Conservation (phyloP, 305 asterid genomes). For the Fraxinus greggii region DNA sequence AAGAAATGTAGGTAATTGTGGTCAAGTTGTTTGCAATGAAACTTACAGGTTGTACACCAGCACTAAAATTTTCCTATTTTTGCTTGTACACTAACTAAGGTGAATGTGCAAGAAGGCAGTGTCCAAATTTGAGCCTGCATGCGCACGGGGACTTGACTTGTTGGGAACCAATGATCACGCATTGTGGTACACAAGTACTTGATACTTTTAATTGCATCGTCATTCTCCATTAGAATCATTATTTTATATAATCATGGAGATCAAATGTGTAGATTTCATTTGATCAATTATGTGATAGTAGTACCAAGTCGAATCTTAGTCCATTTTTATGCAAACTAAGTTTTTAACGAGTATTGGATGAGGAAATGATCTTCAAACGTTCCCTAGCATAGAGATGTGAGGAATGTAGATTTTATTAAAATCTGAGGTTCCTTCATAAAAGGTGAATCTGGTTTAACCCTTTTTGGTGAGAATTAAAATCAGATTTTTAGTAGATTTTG, state of each 20-base stretch:
- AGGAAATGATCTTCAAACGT: neutral
- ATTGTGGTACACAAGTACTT: neutral
- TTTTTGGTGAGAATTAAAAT: too few relatives aligned
- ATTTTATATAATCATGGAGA: neutral
- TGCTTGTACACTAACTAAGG: neutral
- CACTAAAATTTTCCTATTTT: neutral
- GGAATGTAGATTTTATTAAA: neutral
- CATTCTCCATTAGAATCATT: neutral
- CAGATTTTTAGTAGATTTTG: too few relatives aligned
- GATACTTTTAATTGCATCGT: neutral
- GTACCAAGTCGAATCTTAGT: neutral
- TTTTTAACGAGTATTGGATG: neutral
- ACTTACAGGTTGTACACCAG: neutral
- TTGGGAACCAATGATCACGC: neutral
- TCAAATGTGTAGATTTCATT: neutral
- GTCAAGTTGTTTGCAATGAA: neutral
- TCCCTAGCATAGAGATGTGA: neutral
- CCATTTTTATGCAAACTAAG: neutral
- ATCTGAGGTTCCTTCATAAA: neutral
- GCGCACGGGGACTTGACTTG: neutral
- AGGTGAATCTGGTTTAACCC: too few relatives aligned
- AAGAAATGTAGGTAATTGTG: neutral
- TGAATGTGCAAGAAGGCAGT: neutral
- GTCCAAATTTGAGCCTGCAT: neutral
- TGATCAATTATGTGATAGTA: neutral